phyloP scores from a whole-genome alignment of 495 filamentous ascomycete species.

The Aspergillus homomorphus region DNA sequence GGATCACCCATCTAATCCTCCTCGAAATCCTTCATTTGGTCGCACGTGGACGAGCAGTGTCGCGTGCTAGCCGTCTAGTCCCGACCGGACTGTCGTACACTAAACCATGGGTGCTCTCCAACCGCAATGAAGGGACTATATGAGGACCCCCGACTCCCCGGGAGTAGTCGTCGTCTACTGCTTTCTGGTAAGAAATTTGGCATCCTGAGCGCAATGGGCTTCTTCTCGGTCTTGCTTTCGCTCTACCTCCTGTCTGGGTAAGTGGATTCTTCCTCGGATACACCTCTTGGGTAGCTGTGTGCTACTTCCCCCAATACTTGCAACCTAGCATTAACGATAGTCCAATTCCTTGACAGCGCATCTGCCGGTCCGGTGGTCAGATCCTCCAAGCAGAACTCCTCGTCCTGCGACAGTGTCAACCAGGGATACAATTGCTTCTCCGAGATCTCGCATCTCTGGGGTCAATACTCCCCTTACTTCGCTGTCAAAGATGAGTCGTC shows the following conservation, averaged over 20 bases:
- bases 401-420: slow-evolving; percentile 55
- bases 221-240: slow-evolving; percentile 9
- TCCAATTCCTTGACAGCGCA: slow-evolving; percentile 7
- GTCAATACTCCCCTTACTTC: slow-evolving; percentile 84
- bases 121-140: slow-evolving; percentile 18
- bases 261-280: not conserved
- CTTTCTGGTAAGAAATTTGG: not conserved
- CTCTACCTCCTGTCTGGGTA: slow-evolving; percentile 18
- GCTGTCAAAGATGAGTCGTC: slow-evolving; percentile 56
- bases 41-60: not conserved
- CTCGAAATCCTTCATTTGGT: not conserved
- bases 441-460: slow-evolving; percentile 68
- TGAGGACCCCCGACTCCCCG: slow-evolving; percentile 10
- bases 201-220: not conserved
- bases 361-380: slow-evolving; percentile 4
- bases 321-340: no score
- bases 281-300: no score
- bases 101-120: not conserved
- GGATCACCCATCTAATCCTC: not conserved
- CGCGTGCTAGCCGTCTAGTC: not conserved
- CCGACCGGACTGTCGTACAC: not conserved
- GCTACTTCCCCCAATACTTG: not conserved
- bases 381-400: not conserved
- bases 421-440: slow-evolving; percentile 62
- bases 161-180: not conserved